Conservation (phyloP, 2,329 filamentous ascomycete species). For the Botrytis aclada region DNA sequence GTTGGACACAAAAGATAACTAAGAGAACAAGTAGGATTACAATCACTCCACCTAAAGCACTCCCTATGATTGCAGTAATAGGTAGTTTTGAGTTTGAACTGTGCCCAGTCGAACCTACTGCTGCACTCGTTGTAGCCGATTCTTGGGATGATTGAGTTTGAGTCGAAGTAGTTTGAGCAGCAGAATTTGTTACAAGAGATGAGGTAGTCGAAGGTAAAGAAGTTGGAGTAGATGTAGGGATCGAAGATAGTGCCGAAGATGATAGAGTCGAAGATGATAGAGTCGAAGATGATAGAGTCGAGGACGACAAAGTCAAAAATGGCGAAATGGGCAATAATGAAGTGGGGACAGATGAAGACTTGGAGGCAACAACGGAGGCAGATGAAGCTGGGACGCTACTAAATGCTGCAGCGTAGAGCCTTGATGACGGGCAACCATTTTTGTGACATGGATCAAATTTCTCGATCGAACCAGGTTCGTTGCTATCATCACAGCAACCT, state of each 20-base stretch:
- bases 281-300: too few relatives aligned
- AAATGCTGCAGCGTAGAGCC: background rate
- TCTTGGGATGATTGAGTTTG: background rate
- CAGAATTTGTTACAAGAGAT: background rate
- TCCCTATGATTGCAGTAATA: background rate
- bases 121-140: background rate
- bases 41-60: background rate
- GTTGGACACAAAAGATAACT: background rate
- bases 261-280: background rate
- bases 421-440: background rate
- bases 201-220: background rate
- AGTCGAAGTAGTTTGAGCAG: background rate
- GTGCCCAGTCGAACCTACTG: background rate
- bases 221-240: background rate
- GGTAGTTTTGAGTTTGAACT: background rate
- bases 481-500: conserved; percentile 3
- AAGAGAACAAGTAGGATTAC: background rate
- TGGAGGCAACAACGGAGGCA: background rate
- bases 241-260: background rate
- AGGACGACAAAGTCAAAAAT: background rate
- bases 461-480: background rate
- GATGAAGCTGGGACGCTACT: background rate
- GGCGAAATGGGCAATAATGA: background rate
- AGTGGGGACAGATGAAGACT: too few relatives aligned
- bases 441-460: background rate